phyloP scores from a whole-genome alignment of 768 basidiomycete genomes.

The Rhodotorula diobovata region DNA sequence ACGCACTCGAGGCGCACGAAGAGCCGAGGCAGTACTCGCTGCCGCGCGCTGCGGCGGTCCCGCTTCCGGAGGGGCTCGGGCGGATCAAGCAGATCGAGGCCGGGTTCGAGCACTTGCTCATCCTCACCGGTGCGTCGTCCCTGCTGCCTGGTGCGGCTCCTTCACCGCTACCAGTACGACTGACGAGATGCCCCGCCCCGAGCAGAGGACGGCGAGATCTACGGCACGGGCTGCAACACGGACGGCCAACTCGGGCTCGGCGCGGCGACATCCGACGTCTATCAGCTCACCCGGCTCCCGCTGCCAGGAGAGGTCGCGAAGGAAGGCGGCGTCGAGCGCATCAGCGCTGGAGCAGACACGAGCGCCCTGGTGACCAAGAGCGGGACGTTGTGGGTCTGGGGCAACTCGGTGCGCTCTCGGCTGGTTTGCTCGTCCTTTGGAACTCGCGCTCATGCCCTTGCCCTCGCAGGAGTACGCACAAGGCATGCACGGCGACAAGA shows the following conservation, averaged over 20 bases:
- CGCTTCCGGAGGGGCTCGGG: neutral
- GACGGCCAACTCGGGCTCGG: conserved; percentile 34
- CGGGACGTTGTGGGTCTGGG: conserved; percentile 32
- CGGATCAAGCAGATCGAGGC: conserved; percentile 15
- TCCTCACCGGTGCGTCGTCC: conserved; percentile 33
- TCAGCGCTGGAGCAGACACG: conserved; percentile 32
- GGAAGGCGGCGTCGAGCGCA: conserved; percentile 21
- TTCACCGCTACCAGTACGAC: too few relatives aligned
- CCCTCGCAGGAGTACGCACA: conserved; percentile 30
- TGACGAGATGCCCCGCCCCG: too few relatives aligned
- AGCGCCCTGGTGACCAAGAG: conserved; percentile 27
- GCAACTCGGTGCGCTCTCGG: conserved; percentile 37
- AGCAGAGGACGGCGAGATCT: conserved; percentile 27
- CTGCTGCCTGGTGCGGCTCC: too few relatives aligned
- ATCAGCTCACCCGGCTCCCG: conserved; percentile 6
- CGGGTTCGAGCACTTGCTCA: conserved; percentile 34
- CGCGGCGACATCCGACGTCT: conserved; percentile 8
- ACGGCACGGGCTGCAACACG: conserved; percentile 39
- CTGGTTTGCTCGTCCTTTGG: neutral
- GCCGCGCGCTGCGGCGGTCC: conserved; percentile 4
- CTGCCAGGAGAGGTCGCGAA: neutral
- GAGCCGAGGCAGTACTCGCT: conserved; percentile 14
- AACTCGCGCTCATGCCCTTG: neutral
- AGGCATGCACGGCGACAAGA: conserved; percentile 24
- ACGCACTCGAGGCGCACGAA: neutral